These are phyloP conservation scores for Madurella fahalii DNA, from an alignment of 2,329 filamentous ascomycete genomes.

Conservation along the genomic window DNA sequence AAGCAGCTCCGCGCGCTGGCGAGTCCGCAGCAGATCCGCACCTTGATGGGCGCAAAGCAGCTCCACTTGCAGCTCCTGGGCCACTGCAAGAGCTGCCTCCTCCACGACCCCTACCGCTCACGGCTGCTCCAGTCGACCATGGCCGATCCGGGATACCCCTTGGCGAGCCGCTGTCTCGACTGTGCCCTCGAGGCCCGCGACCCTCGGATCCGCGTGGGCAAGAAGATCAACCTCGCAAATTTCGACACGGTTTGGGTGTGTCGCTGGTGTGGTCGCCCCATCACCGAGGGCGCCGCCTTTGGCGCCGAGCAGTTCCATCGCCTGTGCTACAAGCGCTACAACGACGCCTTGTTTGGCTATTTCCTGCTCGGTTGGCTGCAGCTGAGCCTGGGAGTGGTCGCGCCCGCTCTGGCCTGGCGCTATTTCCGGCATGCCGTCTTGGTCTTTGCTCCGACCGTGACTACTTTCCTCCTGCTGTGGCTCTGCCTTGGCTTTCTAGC, in stretches of 20 bases:
- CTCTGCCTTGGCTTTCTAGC: conserved; percentile 34
- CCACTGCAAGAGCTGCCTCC: conserved; percentile 41
- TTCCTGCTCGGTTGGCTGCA: conserved; percentile 39
- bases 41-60: conserved; percentile 33
- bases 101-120: conserved; percentile 30
- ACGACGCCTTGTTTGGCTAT: conserved; percentile 35
- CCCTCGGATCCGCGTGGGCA: conserved; percentile 35
- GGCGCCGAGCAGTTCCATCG: conserved; percentile 40
- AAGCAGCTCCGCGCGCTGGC: conserved; percentile 35
- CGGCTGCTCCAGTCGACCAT: conserved; percentile 33
- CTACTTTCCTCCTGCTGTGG: conserved; percentile 37
- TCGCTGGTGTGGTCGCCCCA: conserved; percentile 43
- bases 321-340: conserved; percentile 38
- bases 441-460: conserved; percentile 35
- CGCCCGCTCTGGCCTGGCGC: conserved; percentile 36
- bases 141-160: conserved; percentile 33
- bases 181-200: conserved; percentile 36
- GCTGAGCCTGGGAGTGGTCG: conserved; percentile 33
- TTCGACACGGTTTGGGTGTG: conserved; percentile 36
- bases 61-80: conserved; percentile 31
- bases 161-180: conserved; percentile 38
- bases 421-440: conserved; percentile 32
- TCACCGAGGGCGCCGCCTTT: conserved; percentile 30
- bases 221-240: conserved; percentile 36
- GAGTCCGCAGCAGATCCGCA: conserved; percentile 33